Evolutionary conservation across 306 rosid species (phyloP), one percentile per base, ranked within the genome.

Genomic region (Cucurbita moschata): DNA sequence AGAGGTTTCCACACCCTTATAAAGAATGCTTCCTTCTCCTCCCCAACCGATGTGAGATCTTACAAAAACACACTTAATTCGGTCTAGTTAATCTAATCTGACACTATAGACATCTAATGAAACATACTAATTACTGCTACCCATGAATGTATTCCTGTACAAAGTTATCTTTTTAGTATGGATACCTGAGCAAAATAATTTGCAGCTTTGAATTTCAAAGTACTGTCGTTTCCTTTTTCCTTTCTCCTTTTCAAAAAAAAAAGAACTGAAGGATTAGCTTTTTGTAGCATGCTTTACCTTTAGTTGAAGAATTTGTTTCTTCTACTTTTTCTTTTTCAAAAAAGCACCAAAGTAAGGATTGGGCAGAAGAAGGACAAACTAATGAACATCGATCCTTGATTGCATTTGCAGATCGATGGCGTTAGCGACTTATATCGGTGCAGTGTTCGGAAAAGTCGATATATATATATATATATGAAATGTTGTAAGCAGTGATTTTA

Each of bases 251-350:
- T 2, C 3, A 30, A 26, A 30, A 9, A 43, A 5, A 40, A 66
- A n/a, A 44, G 10, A 44, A 44, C 10, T 5, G 5, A 67, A 10
- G 73, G 73, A 10, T 23, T 11, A 19, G 55, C 73, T 67, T 46
- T 67, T 67, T 67, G 38, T 13, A 40, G 71, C 71, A 65, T 65
- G 10, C 52, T 62, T 62, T 62, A 62, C 69, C 69, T 62, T 62
- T 62, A 37, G 69, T 16, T 16, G 49, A 38, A 62, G 26, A 8
- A 16, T 38, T 10, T 65, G 70, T 37, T 39, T 63, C 50, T 42
- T 64, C 37, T 65, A 10, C 71, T 65, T 65, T 42, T 65, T 18
- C 52, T 65, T 65, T 65, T 42, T 42, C 37, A 62, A 62, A 35
- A 30, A 62, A 16, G 69, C 49, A 62, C 19, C 21, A 0, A 38